Conservation (phyloP, 2,329 filamentous ascomycete genomes). For the Pseudogymnoascus sp. region DNA sequence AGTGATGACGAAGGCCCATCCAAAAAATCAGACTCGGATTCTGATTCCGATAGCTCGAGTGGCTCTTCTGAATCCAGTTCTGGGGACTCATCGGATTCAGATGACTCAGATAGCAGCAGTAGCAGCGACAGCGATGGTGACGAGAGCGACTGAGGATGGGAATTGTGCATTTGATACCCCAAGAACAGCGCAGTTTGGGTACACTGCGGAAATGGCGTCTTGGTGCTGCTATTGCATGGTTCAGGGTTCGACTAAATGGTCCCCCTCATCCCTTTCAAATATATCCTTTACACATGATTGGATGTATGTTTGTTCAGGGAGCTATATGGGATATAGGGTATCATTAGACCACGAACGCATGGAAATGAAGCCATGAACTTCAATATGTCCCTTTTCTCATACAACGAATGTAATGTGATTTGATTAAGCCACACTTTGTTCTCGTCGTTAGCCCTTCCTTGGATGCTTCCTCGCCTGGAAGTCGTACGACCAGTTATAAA, state of each 20-base stretch:
- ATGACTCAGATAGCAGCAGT: conserved; percentile 17
- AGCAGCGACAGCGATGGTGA: conserved; percentile 10
- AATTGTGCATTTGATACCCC: conserved; percentile 1
- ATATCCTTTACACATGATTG: background rate
- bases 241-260: background rate
- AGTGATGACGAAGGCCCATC: background rate
- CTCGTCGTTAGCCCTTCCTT: too few species aligned
- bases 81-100: conserved; percentile 17
- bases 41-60: conserved; percentile 20
- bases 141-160: conserved; percentile 7
- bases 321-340: background rate
- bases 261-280: background rate
- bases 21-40: background rate
- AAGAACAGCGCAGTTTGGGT: background rate
- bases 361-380: background rate
- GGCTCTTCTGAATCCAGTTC: conserved; percentile 20
- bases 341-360: background rate
- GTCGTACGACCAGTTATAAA: background rate
- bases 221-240: background rate
- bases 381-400: background rate
- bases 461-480: too few species aligned
- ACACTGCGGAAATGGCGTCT: background rate
- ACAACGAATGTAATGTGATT: background rate
- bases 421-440: background rate
- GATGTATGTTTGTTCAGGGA: background rate